Evolutionary conservation across 306 rosid species (phyloP).

Genomic region (Gastrolobium bilobum): DNA sequence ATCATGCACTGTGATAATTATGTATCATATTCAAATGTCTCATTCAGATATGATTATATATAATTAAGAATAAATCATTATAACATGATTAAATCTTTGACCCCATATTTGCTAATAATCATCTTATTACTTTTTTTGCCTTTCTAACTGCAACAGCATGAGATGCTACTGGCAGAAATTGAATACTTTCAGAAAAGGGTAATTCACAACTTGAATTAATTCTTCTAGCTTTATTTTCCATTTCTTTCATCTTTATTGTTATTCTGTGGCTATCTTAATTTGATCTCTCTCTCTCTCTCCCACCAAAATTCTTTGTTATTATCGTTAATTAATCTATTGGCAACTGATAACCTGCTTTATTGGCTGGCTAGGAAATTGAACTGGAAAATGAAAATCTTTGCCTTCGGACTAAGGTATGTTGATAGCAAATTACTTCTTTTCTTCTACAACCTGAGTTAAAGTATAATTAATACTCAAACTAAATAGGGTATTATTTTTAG

Average conservation of each 20-base stretch:
- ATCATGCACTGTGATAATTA: too few species aligned
- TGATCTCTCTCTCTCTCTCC: not conserved
- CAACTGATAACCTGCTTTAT: not conserved
- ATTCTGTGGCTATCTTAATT: not conserved
- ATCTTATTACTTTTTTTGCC: not conserved
- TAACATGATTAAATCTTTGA: not conserved
- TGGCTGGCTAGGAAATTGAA: conserved; percentile 68
- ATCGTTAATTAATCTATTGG: not conserved
- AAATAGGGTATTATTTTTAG: not conserved
- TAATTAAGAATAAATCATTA: not conserved
- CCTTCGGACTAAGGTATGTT: conserved; percentile 81
- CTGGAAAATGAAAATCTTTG: conserved; percentile 89
- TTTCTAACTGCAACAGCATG: conserved; percentile 60
- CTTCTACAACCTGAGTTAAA: not conserved
- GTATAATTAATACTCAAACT: not conserved
- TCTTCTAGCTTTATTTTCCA: not conserved
- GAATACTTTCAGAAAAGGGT: conserved; percentile 90
- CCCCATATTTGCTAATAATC: not conserved
- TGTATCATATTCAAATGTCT: too few species aligned
- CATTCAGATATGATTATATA: not conserved
- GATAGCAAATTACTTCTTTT: not conserved
- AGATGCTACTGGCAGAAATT: conserved; percentile 84
- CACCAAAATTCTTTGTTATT: not conserved
- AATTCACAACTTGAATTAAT: conserved; percentile 25
- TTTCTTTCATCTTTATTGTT: not conserved